A percentile compares a stretch with the other conserved stretches of the same genome.
phyloP scores from a whole-genome alignment of 2,329 filamentous ascomycete species.

The Nectriaceae sp. region DNA sequence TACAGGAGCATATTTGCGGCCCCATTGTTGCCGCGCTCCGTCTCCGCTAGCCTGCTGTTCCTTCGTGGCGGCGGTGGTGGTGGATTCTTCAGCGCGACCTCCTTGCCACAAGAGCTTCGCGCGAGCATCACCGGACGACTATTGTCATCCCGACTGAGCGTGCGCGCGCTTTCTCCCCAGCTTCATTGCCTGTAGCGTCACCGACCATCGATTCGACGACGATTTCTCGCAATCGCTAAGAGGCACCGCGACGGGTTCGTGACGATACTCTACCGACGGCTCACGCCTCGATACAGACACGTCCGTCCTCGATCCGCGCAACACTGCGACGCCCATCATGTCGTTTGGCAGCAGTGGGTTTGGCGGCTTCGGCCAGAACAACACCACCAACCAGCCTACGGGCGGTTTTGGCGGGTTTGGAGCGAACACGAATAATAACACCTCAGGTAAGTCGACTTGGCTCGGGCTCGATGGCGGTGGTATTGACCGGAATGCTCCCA shows the following conservation, averaged over 20 bases:
- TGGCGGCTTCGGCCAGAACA: conserved; percentile 59
- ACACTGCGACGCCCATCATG: conserved; percentile 43
- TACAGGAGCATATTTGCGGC: conserved; percentile 1
- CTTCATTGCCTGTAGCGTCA: neutral
- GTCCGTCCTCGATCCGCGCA: conserved; percentile 21
- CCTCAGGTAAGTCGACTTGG: conserved; percentile 51
- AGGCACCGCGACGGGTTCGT: conserved; percentile 18
- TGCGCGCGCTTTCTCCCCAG: neutral
- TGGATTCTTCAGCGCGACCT: neutral
- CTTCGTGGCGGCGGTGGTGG: neutral
- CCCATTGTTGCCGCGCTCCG: neutral
- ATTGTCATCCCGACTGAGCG: neutral
- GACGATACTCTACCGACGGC: conserved; percentile 14
- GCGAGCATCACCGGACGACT: neutral
- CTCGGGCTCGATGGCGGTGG: conserved; percentile 20
- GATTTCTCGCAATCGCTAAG: neutral
- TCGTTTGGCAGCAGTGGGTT: conserved; percentile 54
- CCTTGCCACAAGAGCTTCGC: conserved; percentile 2
- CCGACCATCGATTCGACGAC: neutral
- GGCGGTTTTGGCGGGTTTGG: conserved; percentile 61
- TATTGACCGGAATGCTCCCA: conserved; percentile 27
- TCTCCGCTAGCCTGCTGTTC: neutral
- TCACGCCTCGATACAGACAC: conserved; percentile 8
- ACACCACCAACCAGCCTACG: conserved; percentile 44
- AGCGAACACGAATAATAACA: conserved; percentile 39